Conservation (phyloP, 441 rosid species). For the Adansonia grandidieri region DNA sequence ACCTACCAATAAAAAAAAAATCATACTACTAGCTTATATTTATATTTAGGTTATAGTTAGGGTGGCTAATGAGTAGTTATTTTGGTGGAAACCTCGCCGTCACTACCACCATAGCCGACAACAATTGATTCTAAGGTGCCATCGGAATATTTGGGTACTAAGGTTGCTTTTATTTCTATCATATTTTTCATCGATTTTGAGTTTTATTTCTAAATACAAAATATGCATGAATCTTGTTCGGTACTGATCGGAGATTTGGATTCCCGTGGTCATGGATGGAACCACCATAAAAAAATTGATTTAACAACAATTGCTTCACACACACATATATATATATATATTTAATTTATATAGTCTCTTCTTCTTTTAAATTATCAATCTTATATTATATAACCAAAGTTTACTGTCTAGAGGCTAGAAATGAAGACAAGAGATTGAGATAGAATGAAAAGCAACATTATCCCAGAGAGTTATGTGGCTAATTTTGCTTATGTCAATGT, state of each 20-base stretch:
- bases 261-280: background rate
- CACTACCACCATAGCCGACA: background rate
- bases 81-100: constrained; percentile 26
- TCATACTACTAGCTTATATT: background rate
- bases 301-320: background rate
- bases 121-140: background rate
- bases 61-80: constrained; percentile 18
- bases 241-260: background rate
- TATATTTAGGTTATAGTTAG: constrained; percentile 24
- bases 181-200: background rate
- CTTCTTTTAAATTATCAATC: background rate
- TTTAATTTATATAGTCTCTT: too few relatives aligned
- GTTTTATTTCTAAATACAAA: background rate
- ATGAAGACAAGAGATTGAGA: too few relatives aligned
- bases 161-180: background rate
- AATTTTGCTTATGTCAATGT: background rate
- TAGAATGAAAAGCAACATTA: too few relatives aligned
- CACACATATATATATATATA: background rate
- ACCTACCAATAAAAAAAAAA: constrained; percentile 35
- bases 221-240: constrained; percentile 19
- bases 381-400: background rate
- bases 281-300: background rate
- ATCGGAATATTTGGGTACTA: background rate
- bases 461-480: background rate
- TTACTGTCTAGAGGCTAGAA: background rate